Conservation (phyloP, 106 monocot species). For the Dendrobium huoshanense region DNA sequence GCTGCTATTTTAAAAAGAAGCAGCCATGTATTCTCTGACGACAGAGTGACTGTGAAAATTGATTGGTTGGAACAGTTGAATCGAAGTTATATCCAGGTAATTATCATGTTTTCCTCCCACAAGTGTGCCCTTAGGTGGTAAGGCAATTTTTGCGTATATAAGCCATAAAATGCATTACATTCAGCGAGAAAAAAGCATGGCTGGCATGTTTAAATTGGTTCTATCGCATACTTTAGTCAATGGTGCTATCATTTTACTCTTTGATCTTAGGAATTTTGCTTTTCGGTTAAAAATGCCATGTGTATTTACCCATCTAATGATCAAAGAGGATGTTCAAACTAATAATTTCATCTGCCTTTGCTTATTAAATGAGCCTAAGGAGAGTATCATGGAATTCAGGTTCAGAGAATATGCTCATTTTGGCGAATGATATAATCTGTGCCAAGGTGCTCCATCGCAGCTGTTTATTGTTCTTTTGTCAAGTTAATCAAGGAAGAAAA, state of each 20-base stretch:
- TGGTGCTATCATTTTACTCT: background rate
- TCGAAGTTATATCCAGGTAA: constrained; percentile 84
- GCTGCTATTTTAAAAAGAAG: constrained; percentile 90
- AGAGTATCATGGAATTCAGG: too few species aligned
- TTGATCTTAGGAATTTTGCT: too few species aligned
- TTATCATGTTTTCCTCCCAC: background rate
- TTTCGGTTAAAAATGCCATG: too few species aligned
- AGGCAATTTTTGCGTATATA: background rate
- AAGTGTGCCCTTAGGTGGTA: background rate
- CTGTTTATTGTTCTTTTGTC: too few species aligned
- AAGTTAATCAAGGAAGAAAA: background rate
- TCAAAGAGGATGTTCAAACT: too few species aligned
- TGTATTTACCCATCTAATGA: too few species aligned
- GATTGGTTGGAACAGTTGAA: constrained; percentile 94
- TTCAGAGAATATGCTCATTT: too few species aligned
- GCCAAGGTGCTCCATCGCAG: too few species aligned
- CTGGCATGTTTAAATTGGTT: background rate
- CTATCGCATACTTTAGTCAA: background rate
- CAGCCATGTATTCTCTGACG: constrained; percentile 84
- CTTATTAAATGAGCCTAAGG: too few species aligned
- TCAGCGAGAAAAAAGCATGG: background rate
- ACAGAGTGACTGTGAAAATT: constrained; percentile 76
- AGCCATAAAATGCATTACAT: background rate
- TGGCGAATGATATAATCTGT: too few species aligned
- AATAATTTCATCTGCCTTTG: too few species aligned